Base-by-base conservation (phyloP, 768 basidiomycete species). In the Boletus subparvulus region DNA sequence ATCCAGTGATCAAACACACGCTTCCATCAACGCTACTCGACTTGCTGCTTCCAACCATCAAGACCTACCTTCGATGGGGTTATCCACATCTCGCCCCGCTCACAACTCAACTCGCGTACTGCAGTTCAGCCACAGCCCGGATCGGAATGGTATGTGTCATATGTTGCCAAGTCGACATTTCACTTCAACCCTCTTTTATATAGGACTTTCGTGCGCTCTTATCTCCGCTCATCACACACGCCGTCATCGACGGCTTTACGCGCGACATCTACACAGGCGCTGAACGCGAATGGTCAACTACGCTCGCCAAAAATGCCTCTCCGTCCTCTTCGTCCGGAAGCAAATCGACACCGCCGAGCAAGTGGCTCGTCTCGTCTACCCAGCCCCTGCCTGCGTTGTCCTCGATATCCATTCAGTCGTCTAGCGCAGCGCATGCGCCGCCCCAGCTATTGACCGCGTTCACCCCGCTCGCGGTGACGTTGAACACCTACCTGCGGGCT, bases 91-190 rank as follows among this genome's bases (percentile, higher is more conserved):
- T 24, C 79, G 96, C 61, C 81, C 92, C 21, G 85, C 95, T 36
- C 80, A 94, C 97, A 55, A 96, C 94, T 0, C 96, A 98, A 65
- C 81, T 98, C 44, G 89, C 90, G 13, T 98, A 98, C 72, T 97
- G 95, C 69, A 86, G 94, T 9, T 84, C 86, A 17, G 94, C 94
- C 1, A 97, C 97, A 66, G 81, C 92, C 0, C 85, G 94, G n/a
- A 82, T 96, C 16, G 96, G 96, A 0, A 80, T 96, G 64, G 95
- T 72, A 41, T 10, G 72, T 61, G 44, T 28, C 41, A 17, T 24
- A n/a, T 50, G 30, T 26, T 19, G 30, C 35, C 33, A 14, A 16
- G 3, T 40, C 16, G 16, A 33, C 33, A 24, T 21, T 8, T 58
- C 57, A 43, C 30, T 11, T 46, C 17, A 33, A 52, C 28, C 30